These are phyloP conservation scores for Vaccinium darrowii DNA, from an alignment of 148 eudicot species.

Conservation along the genomic window DNA sequence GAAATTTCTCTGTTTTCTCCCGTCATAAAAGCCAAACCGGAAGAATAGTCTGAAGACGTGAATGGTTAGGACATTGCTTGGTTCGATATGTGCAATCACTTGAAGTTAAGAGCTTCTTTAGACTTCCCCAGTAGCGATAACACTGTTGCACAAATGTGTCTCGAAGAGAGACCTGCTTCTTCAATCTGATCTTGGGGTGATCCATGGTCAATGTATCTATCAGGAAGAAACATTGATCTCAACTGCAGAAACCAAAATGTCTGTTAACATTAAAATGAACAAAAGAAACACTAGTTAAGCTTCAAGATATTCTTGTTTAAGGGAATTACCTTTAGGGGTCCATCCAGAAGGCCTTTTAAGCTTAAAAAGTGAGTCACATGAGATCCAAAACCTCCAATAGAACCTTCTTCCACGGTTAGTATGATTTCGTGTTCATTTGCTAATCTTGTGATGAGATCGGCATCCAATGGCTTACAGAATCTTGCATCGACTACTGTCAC, in stretches of 20 bases:
- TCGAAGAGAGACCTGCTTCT: conserved; percentile 37
- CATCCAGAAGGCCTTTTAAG: conserved; percentile 39
- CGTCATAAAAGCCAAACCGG: background rate
- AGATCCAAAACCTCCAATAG: conserved; percentile 42
- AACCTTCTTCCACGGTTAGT: conserved; percentile 43
- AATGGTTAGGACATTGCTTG: too few relatives aligned
- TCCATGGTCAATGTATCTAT: conserved; percentile 44
- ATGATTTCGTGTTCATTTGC: conserved; percentile 36
- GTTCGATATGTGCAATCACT: conserved; percentile 14
- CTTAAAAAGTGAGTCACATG: conserved; percentile 40
- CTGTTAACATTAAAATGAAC: background rate
- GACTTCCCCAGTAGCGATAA: conserved; percentile 47
- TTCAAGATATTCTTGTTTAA: background rate
- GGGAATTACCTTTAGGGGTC: conserved; percentile 33
- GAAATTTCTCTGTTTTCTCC: too few relatives aligned
- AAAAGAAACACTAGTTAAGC: background rate
- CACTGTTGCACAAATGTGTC: conserved; percentile 39
- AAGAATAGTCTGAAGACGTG: background rate
- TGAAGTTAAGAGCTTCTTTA: conserved; percentile 44
- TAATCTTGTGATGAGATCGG: conserved; percentile 24
- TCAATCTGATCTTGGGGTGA: conserved; percentile 34
- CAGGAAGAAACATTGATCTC: conserved; percentile 44
- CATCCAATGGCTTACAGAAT: conserved; percentile 46
- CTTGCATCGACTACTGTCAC: conserved; percentile 41
- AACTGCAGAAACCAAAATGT: conserved; percentile 23